A percentile compares a stretch with the other conserved stretches of the same genome.
Conservation (phyloP, 148 eudicot genomes). For the Vaccinium corymbosum region DNA sequence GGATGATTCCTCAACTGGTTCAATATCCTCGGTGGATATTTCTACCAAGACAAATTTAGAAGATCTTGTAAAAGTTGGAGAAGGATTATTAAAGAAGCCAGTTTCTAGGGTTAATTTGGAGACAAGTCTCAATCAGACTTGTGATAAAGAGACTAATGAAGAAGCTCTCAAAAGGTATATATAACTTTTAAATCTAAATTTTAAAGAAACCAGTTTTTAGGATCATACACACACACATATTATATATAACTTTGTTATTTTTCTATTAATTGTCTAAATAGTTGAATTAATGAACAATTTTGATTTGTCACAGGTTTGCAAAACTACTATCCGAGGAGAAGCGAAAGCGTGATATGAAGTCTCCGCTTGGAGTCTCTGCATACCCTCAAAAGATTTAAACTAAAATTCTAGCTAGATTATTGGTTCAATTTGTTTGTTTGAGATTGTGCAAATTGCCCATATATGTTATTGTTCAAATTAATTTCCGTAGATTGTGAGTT, state of each 20-base stretch:
- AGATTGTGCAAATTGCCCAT: not conserved
- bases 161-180: slow-evolving; percentile 10
- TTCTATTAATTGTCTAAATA: not conserved
- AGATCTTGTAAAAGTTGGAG: too few species aligned
- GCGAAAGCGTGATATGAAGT: not conserved
- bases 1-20: too few species aligned
- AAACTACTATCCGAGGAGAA: not conserved
- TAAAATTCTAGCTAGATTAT: not conserved
- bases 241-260: not conserved
- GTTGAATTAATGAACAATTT: too few species aligned
- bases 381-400: not conserved
- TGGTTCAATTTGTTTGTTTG: not conserved
- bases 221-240: too few species aligned
- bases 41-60: too few species aligned
- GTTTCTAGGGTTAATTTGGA: too few species aligned
- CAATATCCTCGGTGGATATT: not conserved
- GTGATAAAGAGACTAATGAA: not conserved
- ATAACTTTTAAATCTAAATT: not conserved
- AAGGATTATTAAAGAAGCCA: not conserved
- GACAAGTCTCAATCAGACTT: too few species aligned
- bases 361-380: not conserved
- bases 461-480: not conserved
- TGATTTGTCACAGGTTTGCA: not conserved
- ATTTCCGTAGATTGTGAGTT: too few species aligned
- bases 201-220: too few species aligned